Conservation (phyloP, 2,329 filamentous ascomycete genomes). For the Fusarium albosuccineum region DNA sequence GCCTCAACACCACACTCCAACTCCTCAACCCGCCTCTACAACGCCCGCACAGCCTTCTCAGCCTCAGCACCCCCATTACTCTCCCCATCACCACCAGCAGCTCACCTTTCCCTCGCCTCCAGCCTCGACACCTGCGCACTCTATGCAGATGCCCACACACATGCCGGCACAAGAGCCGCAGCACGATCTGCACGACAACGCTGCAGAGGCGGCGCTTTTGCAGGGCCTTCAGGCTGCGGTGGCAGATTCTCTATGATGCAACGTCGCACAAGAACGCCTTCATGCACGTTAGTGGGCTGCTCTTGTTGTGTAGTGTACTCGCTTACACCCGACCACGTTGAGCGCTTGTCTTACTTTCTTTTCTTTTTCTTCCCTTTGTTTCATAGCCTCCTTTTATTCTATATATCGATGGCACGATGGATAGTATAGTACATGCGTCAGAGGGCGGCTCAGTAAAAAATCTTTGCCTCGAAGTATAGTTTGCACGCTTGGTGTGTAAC, state of each 20-base stretch:
- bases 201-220: conserved; percentile 51
- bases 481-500: conserved; percentile 13
- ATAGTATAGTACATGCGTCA: no score
- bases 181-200: conserved; percentile 49
- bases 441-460: background rate
- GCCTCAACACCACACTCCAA: conserved; percentile 43
- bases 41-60: conserved; percentile 25
- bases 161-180: conserved; percentile 36
- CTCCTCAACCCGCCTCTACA: conserved; percentile 35
- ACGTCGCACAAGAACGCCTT: conserved; percentile 6
- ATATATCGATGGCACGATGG: background rate
- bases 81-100: conserved; percentile 32
- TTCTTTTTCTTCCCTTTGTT: conserved; percentile 1
- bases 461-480: conserved; percentile 8
- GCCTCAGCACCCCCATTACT: conserved; percentile 26
- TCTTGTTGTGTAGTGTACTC: background rate
- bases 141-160: conserved; percentile 43
- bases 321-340: background rate
- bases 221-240: conserved; percentile 54
- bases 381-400: background rate
- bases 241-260: conserved; percentile 43
- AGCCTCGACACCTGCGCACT: conserved; percentile 36
- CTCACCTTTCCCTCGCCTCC: conserved; percentile 36
- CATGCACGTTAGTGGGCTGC: background rate
- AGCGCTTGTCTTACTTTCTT: conserved; percentile 19